Base-by-base conservation (phyloP, 2,329 filamentous ascomycete genomes). In the Nemania diffusa region DNA sequence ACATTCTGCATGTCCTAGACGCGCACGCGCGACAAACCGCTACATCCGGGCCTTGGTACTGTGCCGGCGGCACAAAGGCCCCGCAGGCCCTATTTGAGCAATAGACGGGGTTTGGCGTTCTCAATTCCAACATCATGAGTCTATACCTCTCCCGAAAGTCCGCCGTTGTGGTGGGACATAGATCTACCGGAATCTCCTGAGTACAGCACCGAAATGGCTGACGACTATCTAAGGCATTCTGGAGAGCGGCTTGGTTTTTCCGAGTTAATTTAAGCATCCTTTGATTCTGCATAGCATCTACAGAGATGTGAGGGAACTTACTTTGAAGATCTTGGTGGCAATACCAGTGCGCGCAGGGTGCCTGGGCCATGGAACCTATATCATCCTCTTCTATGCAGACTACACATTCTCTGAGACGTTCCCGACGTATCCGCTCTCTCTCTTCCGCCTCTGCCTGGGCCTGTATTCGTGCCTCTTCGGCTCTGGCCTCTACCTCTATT, bases 71-170 rank as follows among this genome's bases (percentile, higher is more conserved):
- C 51, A 65, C 42, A 42, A 65, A 65, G 29, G 26, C 5, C 13
- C 57, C 51, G 40, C 63, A 61, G 51, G 51, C 57, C 42, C 50
- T 57, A 34, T 65, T 65, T 27, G 63, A 65, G 32, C 63, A 65
- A 48, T 65, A 65, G 51, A 65, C 63, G 27, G 63, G 63, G 26
- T 65, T 65, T 26, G 24, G 63, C 15, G 63, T 65, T 46, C 29
- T 57, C 13, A 57, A 37, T 61, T 65, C 63, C 51, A 65, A 44
- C 13, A 65, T 29, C 63, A 65, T 50, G 24, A 65, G 63, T 52
- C 63, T 51, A 26, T 65, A 65, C 51, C 63, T 44, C 27, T 55
- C 59, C 27, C 37, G 59, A 48, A 62, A 37, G 59, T 48, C 34
- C 40, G 55, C 50, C 11, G 59, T 48, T 26, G 50, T 34, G n/a